Base-by-base conservation (phyloP, 2,329 filamentous ascomycete genomes). In the Diplocarpon mali region DNA sequence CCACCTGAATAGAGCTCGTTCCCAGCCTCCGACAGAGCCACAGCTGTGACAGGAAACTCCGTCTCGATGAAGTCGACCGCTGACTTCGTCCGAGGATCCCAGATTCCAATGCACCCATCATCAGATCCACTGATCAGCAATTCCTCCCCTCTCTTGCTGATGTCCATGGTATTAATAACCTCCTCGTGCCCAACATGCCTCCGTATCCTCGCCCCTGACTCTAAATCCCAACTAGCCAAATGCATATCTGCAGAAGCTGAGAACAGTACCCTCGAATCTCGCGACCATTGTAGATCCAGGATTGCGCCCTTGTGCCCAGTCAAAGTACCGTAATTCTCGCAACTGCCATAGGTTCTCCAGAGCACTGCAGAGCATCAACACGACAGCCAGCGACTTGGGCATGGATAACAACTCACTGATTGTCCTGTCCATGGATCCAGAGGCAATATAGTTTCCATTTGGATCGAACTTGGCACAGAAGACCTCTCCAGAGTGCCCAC, bases 1-100 rank as follows among this genome's bases (percentile, higher is more conserved):
- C 89, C 85, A 38, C 90, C 90, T 6, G 85, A 84, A 64, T 92
- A 98, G 20, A 98, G 78, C 67, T 96, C 92, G 62, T 95, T 95
- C 14, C 92, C 92, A 1, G 90, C 88, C 62, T 95, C 88, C 0
- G 89, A 83, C n/a, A 96, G 71, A 13, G 88, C 86, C 5, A 96
- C 78, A 0, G 90, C 85, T 2, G 92, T 96, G 45, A 98, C 79
- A 1, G 92, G 92, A 49, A 93, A 94, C 49, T 92, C 83, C 0
- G 89, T 95, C 60, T 90, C 79, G 51, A 96, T 83, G 57, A 89
- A 88, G 58, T 93, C 85, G 45, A 84, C 76, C 0, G 88, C 90
- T 43, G 86, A 78, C 65, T 95, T 96, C 46, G 86, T 83, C 56
- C 92, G 76, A 8, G 90, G 88, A 62, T 98, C 92, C 92, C 92